Percentiles rank a stretch among this genome's conserved stretches.
These are phyloP conservation scores for Chytriomyces hyalinus DNA, from an alignment of 192 early-diverging fungal species.

Conservation along the genomic window DNA sequence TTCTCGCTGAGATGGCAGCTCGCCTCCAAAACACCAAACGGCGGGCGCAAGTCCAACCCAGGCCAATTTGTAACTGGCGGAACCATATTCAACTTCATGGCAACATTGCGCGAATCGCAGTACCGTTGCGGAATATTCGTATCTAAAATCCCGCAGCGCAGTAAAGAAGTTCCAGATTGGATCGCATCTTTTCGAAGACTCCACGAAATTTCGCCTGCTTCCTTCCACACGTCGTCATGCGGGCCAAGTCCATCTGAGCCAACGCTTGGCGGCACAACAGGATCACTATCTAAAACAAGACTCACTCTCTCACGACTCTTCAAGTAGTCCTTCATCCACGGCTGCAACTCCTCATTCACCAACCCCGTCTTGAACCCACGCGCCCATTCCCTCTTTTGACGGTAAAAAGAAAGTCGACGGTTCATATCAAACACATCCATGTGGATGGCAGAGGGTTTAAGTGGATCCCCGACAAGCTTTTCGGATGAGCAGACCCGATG, in stretches of 20 bases:
- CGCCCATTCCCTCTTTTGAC: background rate
- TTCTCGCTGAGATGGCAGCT: slow-evolving; percentile 28
- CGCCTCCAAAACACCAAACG: slow-evolving; percentile 12
- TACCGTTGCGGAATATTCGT: slow-evolving; percentile 32
- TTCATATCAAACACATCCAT: background rate
- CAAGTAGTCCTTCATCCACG: too few species aligned
- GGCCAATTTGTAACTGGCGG: background rate
- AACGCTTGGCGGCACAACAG: too few species aligned
- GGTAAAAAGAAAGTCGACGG: background rate
- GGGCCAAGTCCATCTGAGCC: too few species aligned
- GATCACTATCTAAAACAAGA: too few species aligned
- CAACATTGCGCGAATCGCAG: slow-evolving; percentile 31
- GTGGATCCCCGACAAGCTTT: background rate
- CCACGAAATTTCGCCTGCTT: too few species aligned
- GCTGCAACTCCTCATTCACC: background rate
- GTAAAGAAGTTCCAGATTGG: too few species aligned
- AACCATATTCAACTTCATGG: slow-evolving; percentile 16
- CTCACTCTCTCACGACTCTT: too few species aligned
- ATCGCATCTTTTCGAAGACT: too few species aligned
- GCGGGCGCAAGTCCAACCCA: slow-evolving; percentile 9
- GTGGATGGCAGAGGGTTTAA: background rate
- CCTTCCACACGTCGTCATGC: too few species aligned
- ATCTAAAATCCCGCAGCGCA: slow-evolving; percentile 20
- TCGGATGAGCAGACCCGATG: background rate
- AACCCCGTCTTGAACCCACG: background rate